phyloP scores from a whole-genome alignment of 2,329 filamentous ascomycete species.

The Aspergillus nomiae region DNA sequence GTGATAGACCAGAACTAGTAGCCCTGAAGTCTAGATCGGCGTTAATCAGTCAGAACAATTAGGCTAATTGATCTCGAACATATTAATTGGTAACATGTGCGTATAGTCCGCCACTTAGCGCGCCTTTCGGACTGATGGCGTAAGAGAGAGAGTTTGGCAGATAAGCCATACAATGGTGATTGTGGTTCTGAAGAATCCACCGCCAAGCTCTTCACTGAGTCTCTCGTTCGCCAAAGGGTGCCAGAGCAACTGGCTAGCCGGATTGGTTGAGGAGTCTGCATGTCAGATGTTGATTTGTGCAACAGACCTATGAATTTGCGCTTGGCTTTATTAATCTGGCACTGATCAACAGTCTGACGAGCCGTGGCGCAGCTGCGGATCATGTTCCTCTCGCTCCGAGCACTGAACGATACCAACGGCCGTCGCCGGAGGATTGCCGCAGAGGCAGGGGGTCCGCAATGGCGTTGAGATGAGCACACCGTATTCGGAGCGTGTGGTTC shows the following conservation, averaged over 20 bases:
- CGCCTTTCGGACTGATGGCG: not conserved
- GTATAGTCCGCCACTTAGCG: not conserved
- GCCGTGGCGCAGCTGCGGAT: constrained; percentile 1
- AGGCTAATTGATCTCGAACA: not conserved
- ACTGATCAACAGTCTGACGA: not conserved
- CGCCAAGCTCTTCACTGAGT: not conserved
- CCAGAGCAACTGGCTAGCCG: not conserved
- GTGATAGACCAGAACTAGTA: not conserved
- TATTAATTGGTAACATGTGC: not conserved
- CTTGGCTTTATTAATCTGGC: not conserved
- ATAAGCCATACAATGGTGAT: not conserved
- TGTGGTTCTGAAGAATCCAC: not conserved
- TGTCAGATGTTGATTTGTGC: not conserved
- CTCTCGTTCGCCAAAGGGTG: not conserved
- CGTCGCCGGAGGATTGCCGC: no score
- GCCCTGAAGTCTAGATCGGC: not conserved
- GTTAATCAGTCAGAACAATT: not conserved
- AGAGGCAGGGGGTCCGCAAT: not conserved
- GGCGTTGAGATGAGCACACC: not conserved
- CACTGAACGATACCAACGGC: not conserved
- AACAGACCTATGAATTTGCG: not conserved
- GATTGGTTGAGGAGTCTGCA: not conserved
- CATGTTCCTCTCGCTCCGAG: not conserved
- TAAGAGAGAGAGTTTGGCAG: not conserved
- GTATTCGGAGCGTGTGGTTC: not conserved